A percentile compares a stretch with the other conserved stretches of the same genome.
Conservation (phyloP, 257 asterid species). For the Plantago major region DNA sequence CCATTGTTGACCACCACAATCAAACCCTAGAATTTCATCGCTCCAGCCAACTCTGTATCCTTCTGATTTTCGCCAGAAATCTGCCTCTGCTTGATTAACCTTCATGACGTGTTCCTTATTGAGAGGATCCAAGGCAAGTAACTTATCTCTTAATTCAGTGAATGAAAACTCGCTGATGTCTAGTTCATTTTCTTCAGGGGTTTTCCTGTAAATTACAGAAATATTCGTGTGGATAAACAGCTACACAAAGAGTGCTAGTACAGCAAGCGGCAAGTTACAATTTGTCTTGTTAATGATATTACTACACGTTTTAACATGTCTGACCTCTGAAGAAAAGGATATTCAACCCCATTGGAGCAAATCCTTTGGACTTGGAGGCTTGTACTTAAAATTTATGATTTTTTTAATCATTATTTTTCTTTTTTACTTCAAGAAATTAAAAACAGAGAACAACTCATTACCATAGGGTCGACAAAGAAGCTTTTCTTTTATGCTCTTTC, state of each 20-base stretch:
- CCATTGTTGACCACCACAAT: constrained; percentile 99
- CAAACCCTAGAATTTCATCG: constrained; percentile 94
- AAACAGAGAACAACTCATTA: no score
- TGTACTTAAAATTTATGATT: no score
- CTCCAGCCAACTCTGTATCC: constrained; percentile 97
- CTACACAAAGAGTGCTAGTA: not conserved
- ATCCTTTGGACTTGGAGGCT: no score
- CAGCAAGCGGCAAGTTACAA: no score
- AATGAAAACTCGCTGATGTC: constrained; percentile 60
- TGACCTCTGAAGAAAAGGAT: no score
- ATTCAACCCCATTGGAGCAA: no score
- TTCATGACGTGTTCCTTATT: constrained; percentile 67
- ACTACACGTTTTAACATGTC: no score
- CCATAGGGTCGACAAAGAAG: no score
- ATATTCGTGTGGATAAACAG: constrained; percentile 3
- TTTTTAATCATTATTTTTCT: no score
- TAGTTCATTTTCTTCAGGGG: constrained; percentile 47
- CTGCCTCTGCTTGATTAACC: constrained; percentile 95
- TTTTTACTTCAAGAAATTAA: no score
- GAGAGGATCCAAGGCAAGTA: constrained; percentile 80
- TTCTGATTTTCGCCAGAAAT: constrained; percentile 89
- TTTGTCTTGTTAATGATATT: no score
- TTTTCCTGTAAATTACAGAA: constrained; percentile 44
- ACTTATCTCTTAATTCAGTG: constrained; percentile 87
- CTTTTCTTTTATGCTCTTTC: no score